These are phyloP conservation scores for Xylaria sp. DNA, from an alignment of 495 filamentous ascomycete genomes.

Conservation along the genomic window DNA sequence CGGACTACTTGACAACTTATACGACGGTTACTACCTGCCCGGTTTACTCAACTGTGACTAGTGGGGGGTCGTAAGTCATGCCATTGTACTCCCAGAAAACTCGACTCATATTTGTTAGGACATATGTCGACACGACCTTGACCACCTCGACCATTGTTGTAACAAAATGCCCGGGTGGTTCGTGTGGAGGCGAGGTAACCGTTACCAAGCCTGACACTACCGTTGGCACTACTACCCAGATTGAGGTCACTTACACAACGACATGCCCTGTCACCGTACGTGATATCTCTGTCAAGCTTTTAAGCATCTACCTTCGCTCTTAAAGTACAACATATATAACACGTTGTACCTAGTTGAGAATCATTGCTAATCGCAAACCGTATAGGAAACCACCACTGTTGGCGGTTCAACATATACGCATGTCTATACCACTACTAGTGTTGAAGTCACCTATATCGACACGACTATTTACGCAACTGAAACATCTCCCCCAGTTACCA, in stretches of 20 bases:
- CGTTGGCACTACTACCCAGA: constrained; percentile 45
- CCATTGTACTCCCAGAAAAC: background rate
- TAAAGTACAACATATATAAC: background rate
- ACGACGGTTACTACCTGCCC: constrained; percentile 45
- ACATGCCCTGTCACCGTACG: constrained; percentile 47
- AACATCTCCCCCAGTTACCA: constrained; percentile 34
- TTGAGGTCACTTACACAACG: constrained; percentile 51
- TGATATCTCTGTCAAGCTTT: background rate
- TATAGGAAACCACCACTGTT: constrained; percentile 41
- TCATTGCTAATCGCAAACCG: background rate
- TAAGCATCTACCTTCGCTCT: background rate
- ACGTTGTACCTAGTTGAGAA: background rate
- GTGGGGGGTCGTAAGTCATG: constrained; percentile 38
- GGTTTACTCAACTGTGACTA: constrained; percentile 39
- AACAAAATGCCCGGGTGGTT: constrained; percentile 38
- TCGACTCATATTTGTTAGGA: constrained; percentile 29
- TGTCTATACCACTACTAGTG: constrained; percentile 54
- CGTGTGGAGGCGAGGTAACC: constrained; percentile 38
- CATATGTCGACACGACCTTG: constrained; percentile 38
- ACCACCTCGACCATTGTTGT: constrained; percentile 46
- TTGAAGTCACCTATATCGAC: constrained; percentile 40
- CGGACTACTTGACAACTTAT: constrained; percentile 38
- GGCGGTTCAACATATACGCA: constrained; percentile 39
- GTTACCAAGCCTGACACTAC: constrained; percentile 40
- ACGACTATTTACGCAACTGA: constrained; percentile 39